Evolutionary conservation across 805 yeast species (phyloP).

Genomic region (Saccharomycopsis microspora): DNA sequence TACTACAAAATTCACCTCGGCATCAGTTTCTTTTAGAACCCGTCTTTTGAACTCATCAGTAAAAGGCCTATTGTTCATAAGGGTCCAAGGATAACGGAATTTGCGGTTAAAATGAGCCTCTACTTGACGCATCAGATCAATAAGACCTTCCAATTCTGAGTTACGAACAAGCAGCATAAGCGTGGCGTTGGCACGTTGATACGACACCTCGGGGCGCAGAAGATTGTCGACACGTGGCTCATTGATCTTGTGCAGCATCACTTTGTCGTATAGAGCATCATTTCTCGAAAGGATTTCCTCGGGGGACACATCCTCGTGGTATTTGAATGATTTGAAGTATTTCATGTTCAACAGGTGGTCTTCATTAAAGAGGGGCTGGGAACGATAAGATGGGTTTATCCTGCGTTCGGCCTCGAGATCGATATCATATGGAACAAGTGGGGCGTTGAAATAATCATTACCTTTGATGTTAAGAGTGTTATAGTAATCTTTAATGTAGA

Average conservation of each 20-base stretch:
- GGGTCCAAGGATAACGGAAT: conserved; percentile 60
- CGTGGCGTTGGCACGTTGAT: conserved; percentile 53
- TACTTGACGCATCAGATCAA: conserved; percentile 37
- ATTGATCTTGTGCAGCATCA: conserved; percentile 27
- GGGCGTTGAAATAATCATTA: conserved; percentile 3
- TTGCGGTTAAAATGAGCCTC: conserved; percentile 48
- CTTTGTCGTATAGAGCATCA: conserved; percentile 26
- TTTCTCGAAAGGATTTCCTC: conserved; percentile 22
- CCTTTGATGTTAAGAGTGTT: conserved; percentile 4
- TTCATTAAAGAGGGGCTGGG: conserved; percentile 16
- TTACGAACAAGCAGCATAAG: conserved; percentile 49
- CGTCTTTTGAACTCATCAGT: conserved; percentile 33
- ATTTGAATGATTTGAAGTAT: conserved; percentile 14
- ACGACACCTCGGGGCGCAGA: conserved; percentile 18
- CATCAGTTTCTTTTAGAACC: conserved; percentile 27
- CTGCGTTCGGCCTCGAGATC: conserved; percentile 7
- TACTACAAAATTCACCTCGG: conserved; percentile 18
- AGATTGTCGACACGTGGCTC: conserved; percentile 38
- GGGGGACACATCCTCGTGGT: conserved; percentile 13
- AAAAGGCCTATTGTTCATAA: conserved; percentile 50
- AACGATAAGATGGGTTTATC: conserved; percentile 11
- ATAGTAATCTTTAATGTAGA: conserved; percentile 8
- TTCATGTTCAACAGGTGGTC: conserved; percentile 11
- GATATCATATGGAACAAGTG: conserved; percentile 6
- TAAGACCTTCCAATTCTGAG: conserved; percentile 32